Conservation (phyloP, 2,329 filamentous ascomycete genomes). For the Bipolaris gigantea region DNA sequence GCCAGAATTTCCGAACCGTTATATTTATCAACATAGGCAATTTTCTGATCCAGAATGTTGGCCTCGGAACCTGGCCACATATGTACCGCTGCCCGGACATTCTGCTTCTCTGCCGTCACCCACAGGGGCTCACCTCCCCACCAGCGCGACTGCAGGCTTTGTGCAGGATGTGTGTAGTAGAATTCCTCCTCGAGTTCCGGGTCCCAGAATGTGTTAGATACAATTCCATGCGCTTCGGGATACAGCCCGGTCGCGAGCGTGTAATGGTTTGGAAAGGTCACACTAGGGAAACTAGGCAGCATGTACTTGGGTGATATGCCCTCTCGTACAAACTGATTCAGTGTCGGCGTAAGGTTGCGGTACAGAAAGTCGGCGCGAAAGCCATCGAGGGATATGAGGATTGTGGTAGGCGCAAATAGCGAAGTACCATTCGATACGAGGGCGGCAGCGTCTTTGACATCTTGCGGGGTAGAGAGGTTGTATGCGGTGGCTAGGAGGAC, state of each 20-base stretch:
- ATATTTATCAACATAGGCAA: conserved; percentile 80
- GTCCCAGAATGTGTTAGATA: conserved; percentile 96
- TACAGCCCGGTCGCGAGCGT: conserved; percentile 90
- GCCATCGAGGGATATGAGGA: conserved; percentile 91
- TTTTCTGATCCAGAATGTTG: conserved; percentile 72
- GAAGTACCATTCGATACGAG: conserved; percentile 77
- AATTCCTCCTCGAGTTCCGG: conserved; percentile 76
- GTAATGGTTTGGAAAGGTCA: conserved; percentile 95
- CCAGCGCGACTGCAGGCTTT: conserved; percentile 85
- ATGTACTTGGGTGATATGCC: conserved; percentile 92
- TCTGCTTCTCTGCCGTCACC: conserved; percentile 85
- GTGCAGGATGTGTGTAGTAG: conserved; percentile 76
- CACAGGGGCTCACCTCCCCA: conserved; percentile 94
- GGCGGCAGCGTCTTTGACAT: conserved; percentile 29
- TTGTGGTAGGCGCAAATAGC: conserved; percentile 85
- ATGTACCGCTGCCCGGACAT: conserved; percentile 79
- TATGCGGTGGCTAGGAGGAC: conserved; percentile 60
- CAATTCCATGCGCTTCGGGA: conserved; percentile 88
- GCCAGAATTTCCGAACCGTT: conserved; percentile 74
- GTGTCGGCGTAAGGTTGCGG: conserved; percentile 77
- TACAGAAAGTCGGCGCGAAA: conserved; percentile 93
- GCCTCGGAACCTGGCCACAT: conserved; percentile 99
- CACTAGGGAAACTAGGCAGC: conserved; percentile 90
- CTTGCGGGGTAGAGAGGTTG: conserved; percentile 50
- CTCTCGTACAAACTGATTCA: conserved; percentile 75